Evolutionary conservation across 352 stramenopile genomes (phyloP).

Genomic region (Pythium folliculosum): DNA sequence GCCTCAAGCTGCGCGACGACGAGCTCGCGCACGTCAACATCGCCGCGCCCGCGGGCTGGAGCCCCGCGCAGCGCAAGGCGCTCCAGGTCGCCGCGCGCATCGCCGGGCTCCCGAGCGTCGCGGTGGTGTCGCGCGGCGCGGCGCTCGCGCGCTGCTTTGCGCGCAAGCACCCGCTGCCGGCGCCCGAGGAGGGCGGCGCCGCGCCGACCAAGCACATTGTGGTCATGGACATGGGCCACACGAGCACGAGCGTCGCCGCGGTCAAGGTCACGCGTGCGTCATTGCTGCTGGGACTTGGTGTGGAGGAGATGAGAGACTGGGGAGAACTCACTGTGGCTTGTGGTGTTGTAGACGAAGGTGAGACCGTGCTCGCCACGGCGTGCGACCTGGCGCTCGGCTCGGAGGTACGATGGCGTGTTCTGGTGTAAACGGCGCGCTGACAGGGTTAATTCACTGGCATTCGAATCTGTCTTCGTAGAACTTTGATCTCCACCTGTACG

Average conservation of each 20-base stretch:
- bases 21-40: constrained; percentile 57
- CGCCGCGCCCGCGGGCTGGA: constrained; percentile 68
- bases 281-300: too few species aligned
- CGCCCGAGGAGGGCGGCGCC: constrained; percentile 3
- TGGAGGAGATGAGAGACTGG: background rate
- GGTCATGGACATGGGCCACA: constrained; percentile 90
- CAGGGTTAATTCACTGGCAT: background rate
- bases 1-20: constrained; percentile 47
- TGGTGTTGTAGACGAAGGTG: constrained; percentile 34
- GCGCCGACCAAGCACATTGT: constrained; percentile 68
- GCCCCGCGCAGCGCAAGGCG: constrained; percentile 46
- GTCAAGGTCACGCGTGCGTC: constrained; percentile 62
- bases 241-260: constrained; percentile 67
- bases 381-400: constrained; percentile 64
- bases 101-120: constrained; percentile 55
- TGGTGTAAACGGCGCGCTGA: too few species aligned
- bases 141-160: constrained; percentile 79
- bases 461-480: constrained; percentile 30
- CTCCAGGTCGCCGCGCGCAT: constrained; percentile 57
- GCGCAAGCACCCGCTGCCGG: constrained; percentile 75
- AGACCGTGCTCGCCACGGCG: constrained; percentile 56
- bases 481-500: constrained; percentile 77
- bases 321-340: background rate
- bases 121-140: constrained; percentile 52
- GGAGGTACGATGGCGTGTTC: constrained; percentile 32